Base-by-base conservation (phyloP, 768 basidiomycete genomes). In the Tylopilus subfusipes region DNA sequence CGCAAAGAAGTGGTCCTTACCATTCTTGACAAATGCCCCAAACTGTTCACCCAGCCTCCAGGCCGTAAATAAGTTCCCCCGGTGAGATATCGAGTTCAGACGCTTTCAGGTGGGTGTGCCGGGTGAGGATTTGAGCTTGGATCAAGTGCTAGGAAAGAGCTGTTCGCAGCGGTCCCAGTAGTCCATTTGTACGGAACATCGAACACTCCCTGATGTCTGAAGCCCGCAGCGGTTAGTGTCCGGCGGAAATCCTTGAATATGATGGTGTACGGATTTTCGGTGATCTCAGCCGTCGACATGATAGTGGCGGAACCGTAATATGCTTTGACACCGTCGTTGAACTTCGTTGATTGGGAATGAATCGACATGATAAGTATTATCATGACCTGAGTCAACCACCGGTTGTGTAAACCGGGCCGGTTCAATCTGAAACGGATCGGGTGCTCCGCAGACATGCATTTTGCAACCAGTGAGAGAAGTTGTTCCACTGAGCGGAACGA, bases 1-100 rank as follows among this genome's bases (percentile, higher is more conserved):
- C 54, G 13, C 64, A 61, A 21, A 61, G 53, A 59, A 59, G 31
- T 40, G 60, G 49, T n/a, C 61, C 78, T 54, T 69, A 79, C 86
- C 87, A 58, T 89, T 88, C 75, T 89, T 90, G 8, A 87, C 78
- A 55, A 90, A 84, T 10, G 86, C 76, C 3, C 84, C 83, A 65
- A 90, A 89, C 52, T 86, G 82, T 69, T 90, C 87, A 45, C 88
- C 88, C 14, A 88, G 74, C 87, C 44, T 87, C 88, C 14, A 88
- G 74, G 5, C 87, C 87, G 63, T 88, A 89, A 21, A 90, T 76
- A 40, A 82, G 77, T 68, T 88, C 87, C 19, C 85, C 87, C 0
- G 86, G 85, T 24, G 82, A 81, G 8, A 85, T 69, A 54, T 81
- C 83, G 29, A 90, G 74, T 75, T 80, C 86, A 47, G 82, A 80